Base-by-base conservation (phyloP, 345 rosid species). In the Limnanthes douglasii region DNA sequence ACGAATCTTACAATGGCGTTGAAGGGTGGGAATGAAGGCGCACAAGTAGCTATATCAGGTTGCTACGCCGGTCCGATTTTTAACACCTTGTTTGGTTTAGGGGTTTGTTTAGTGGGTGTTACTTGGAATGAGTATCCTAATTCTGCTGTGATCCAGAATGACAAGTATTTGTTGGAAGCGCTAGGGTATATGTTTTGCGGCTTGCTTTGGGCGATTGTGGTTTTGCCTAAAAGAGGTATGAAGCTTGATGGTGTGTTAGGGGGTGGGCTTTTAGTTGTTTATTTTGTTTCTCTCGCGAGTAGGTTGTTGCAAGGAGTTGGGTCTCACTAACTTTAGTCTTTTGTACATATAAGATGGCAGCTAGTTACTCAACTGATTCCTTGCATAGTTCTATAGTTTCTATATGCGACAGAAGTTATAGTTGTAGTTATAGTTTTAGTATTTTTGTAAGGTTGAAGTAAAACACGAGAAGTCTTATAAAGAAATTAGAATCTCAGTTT, bases 21-120 rank as follows among this genome's bases (percentile, higher is more conserved):
- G 18, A 65, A 77, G 24, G 92, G 81, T 16, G 98, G 95, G 11
- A 41, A 67, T 11, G 73, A 79, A 12, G 92, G 98, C 30, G 72
- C 56, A 18, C 95, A 90, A 31, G 70, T 75, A n/a, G 95, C 95
- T 2, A 68, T 79, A 24, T 70, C 98, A 0, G 98, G 98, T 15
- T 84, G 92, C 66, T 79, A 83, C 22, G 98, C 94, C 0, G 95
- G 95, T 15, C 94, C 95, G 1, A 68, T 90, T 77, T 90, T 90
- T 39, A 77, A 90, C 25, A 84, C 79, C 0, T 34, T 90, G 50
- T 49, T 84, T 28, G 94, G 94, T 11, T 65, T 90, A 1, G 98
- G 98, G 8, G 23, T 72, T 1, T 68, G 92, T 15, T 44, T 84
- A 5, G 58, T 70, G 24, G 67, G 82, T 34, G 59, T 81, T 21